Base-by-base conservation (phyloP, 2,329 filamentous ascomycete species). In the Ascochyta koolunga region DNA sequence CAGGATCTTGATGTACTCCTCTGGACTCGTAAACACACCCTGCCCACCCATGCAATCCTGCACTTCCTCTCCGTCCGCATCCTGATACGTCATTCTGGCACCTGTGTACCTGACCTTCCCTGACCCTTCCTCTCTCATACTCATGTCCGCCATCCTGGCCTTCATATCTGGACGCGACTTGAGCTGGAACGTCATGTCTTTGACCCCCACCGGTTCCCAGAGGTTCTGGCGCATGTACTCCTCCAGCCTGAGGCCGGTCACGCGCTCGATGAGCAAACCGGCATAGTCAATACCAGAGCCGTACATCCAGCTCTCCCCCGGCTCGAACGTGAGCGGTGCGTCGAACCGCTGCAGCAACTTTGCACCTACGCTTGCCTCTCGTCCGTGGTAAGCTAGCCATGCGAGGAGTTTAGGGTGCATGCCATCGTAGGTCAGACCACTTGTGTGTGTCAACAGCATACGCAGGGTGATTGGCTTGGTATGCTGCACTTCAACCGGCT, bases 161-260 rank as follows among this genome's bases (percentile, higher is more conserved):
- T 58, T 49, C 11, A 73, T 18, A 22, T 70, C 69, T 5, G 66
- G 64, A 2, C 66, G 60, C 8, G 33, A 43, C 1, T 47, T 54
- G 0, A 64, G 83, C 40, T 85, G 74, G 77, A 89, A 85, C 45
- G 77, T 81, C 60, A 86, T 79, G 37, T 83, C 78, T 1, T 76
- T 73, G 43, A 82, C 69, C 0, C 72, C 75, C 2, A 82, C 70
- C 0, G 78, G 79, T 42, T 74, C 64, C 68, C 78, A 76, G 10
- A 82, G 74, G 50, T 79, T 67, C 25, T 82, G 77, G 0, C 85
- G 84, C 1, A 87, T 86, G 57, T 89, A 84, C 55, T 84, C 83
- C 1, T 87, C 68, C 4, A 89, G 69, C 0, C 86, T 82, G 55
- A 71, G 69, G 5, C 70, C 67, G 22, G 64, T 78, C 72, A 79